Conservation (phyloP, 2,329 filamentous ascomycete genomes). For the Elsinoe fawcettii region DNA sequence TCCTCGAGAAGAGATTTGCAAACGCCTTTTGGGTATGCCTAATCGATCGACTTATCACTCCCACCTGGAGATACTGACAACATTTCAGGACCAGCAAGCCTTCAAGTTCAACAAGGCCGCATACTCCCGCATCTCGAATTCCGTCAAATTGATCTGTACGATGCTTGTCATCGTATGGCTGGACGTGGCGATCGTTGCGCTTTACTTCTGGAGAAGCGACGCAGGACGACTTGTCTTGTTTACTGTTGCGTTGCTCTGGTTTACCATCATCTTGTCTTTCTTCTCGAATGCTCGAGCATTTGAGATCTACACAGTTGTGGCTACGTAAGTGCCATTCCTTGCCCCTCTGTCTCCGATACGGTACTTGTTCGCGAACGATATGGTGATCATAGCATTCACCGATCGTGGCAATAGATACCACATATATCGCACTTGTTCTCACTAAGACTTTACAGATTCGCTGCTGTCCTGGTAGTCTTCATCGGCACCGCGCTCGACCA, state of each 20-base stretch:
- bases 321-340: background rate
- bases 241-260: background rate
- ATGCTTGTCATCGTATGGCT: slow-evolving; percentile 4
- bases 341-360: no score
- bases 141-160: background rate
- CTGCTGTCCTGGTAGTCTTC: slow-evolving; percentile 48
- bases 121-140: background rate
- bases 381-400: no score
- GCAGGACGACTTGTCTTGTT: slow-evolving; percentile 3
- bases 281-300: slow-evolving; percentile 3
- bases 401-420: no score
- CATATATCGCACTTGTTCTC: no score
- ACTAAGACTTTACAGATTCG: background rate
- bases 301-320: slow-evolving; percentile 4
- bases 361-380: no score
- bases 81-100: background rate
- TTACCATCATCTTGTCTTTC: background rate
- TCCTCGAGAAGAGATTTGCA: background rate
- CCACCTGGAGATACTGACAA: background rate
- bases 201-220: slow-evolving; percentile 1
- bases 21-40: background rate
- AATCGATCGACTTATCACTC: no score
- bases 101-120: background rate
- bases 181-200: background rate
- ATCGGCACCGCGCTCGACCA: slow-evolving; percentile 41